A percentile compares a stretch with the other conserved stretches of the same genome.
Conservation (phyloP, 768 basidiomycete species). For the Pleurotus djamor region DNA sequence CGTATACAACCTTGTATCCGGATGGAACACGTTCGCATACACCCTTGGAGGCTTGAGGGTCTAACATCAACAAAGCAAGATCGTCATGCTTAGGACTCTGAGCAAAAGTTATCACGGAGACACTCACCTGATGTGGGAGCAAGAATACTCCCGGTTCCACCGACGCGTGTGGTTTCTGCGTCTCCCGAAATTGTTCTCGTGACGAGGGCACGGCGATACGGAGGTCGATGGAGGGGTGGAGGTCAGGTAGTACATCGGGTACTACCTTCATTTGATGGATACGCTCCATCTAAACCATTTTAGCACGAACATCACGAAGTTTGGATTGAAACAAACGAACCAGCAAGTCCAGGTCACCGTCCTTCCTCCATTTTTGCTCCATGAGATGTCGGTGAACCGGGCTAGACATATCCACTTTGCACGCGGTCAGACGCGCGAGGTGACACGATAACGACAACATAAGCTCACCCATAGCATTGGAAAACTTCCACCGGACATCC, state of each 20-base stretch:
- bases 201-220: slow-evolving; percentile 48
- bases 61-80: slow-evolving; percentile 26
- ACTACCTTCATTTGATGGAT: slow-evolving; percentile 88
- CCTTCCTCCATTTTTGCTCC: slow-evolving; percentile 83
- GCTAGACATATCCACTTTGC: slow-evolving; percentile 62
- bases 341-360: slow-evolving; percentile 81
- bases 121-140: slow-evolving; percentile 61
- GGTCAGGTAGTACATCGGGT: slow-evolving; percentile 76
- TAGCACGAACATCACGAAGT: not conserved
- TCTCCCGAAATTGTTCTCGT: slow-evolving; percentile 24
- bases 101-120: not conserved
- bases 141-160: slow-evolving; percentile 76
- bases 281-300: slow-evolving; percentile 76
- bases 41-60: slow-evolving; percentile 65
- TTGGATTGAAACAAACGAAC: slow-evolving; percentile 40
- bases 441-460: not conserved
- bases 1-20: slow-evolving; percentile 80
- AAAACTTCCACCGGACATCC: slow-evolving; percentile 72
- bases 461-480: slow-evolving; percentile 71
- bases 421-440: not conserved
- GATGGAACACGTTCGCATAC: slow-evolving; percentile 77
- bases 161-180: slow-evolving; percentile 31
- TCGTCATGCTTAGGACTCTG: not conserved
- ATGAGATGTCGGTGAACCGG: slow-evolving; percentile 75
- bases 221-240: slow-evolving; percentile 76